Evolutionary conservation across 108 stramenopile species (phyloP), one percentile per base, ranked within the genome.

Genomic region (Fragilaria radians): DNA sequence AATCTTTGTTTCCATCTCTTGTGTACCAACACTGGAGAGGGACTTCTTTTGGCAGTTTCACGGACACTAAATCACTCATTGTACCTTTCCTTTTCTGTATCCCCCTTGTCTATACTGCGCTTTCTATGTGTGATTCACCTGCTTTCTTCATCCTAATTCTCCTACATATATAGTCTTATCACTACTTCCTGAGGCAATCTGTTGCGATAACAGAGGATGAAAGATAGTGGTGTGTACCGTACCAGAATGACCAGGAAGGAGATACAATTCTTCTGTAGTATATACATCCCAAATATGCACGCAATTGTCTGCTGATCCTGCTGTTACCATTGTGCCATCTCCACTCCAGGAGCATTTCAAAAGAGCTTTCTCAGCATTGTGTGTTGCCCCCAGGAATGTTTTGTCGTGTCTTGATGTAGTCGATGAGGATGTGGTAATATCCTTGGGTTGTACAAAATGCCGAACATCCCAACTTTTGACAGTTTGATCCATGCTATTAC

Each of bases 221-320:
- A 86, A 86, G 48, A 72, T 68, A 34, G 89, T 89, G 26, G 91
- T 68, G 65, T 93, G 91, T 19, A 93, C 91, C 47, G 85, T 80
- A 4, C 91, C 94, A 33, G 73, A 69, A 71, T 95, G 94, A 1
- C 94, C 94, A 11, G 89, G 89, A 26, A 93, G 63, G 42, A 52
- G 68, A 66, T 93, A 93, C 26, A 95, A 71, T 75, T 95, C 92
- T 73, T 90, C 78, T 2, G 79, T 54, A 59, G 79, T 75, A 23
- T 76, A 57, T 49, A 75, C 88, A 67, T 95, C 94, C 91, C 91
- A 95, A 52, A 95, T 81, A 63, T 91, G 94, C 52, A 95, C 94
- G 29, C 86, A 58, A 27, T 77, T 53, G 61, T 94, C 94, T 7
- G 89, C 88, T 46, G 82, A 82, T 18, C 94, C 94, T 19, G 80